Evolutionary conservation across 2,329 filamentous ascomycete species (phyloP).

Genomic region (Cladosporium sp.): DNA sequence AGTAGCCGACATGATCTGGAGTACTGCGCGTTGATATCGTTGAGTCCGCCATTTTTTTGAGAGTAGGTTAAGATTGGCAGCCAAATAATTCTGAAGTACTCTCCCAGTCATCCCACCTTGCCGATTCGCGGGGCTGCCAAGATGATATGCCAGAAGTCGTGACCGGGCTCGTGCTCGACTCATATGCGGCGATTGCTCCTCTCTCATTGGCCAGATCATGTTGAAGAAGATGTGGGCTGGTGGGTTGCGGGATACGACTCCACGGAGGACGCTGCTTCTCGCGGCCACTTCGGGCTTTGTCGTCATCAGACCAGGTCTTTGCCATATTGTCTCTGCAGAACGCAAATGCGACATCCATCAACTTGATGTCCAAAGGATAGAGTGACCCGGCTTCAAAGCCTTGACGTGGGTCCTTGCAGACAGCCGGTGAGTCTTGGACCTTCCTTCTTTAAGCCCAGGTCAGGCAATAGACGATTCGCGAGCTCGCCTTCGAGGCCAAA

Average conservation of each 20-base stretch:
- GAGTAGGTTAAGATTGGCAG: too few relatives aligned
- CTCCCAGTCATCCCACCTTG: too few relatives aligned
- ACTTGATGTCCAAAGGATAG: background rate
- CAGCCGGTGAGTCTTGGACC: background rate
- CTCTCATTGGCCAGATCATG: background rate
- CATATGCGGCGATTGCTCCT: background rate
- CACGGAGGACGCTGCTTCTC: background rate
- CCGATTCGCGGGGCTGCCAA: background rate
- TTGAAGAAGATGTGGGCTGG: background rate
- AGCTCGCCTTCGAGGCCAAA: background rate
- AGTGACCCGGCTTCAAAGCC: background rate
- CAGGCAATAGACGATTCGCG: background rate
- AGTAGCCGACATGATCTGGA: constrained; percentile 45
- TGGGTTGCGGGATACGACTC: background rate
- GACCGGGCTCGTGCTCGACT: background rate
- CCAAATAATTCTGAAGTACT: too few relatives aligned
- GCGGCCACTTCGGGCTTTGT: background rate
- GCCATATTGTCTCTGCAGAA: background rate
- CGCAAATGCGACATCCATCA: background rate
- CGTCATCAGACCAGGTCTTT: background rate
- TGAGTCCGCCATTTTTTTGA: background rate
- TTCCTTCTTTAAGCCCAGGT: background rate
- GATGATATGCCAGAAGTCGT: background rate
- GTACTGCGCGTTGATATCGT: constrained; percentile 1
- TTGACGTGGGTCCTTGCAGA: background rate